phyloP scores from a whole-genome alignment of 208 protist species.

The Lotmaria passim region DNA sequence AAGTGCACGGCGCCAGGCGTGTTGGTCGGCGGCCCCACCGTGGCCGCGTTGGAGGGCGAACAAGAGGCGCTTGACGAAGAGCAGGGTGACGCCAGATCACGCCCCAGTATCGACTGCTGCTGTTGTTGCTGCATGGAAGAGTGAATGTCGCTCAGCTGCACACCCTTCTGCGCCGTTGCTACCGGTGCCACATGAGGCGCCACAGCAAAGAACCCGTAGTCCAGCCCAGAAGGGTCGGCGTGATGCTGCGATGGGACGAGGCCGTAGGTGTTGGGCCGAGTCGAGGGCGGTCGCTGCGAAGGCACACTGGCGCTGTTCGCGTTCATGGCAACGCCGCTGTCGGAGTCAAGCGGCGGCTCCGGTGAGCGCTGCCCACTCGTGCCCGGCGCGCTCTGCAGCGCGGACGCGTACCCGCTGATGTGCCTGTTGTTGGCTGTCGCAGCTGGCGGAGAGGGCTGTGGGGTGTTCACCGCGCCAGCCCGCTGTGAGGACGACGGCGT shows the following conservation, averaged over 20 bases:
- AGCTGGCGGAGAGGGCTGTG: not conserved
- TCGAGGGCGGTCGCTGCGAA: conserved; percentile 11
- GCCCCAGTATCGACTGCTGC: not conserved
- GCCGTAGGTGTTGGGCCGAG: conserved; percentile 39
- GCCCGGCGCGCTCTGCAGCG: not conserved
- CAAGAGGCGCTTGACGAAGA: not conserved
- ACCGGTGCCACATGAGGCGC: conserved; percentile 27
- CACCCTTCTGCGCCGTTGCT: conserved; percentile 37
- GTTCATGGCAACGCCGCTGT: not conserved
- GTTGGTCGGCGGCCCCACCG: not conserved
- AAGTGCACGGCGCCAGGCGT: not conserved
- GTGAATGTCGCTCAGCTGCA: conserved; percentile 38
- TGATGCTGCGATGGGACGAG: conserved; percentile 34
- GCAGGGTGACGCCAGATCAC: not conserved
- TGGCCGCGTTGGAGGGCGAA: not conserved
- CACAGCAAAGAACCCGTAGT: conserved; percentile 25
- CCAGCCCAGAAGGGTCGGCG: conserved; percentile 10
- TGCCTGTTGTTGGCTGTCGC: not conserved
- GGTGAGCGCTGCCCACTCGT: not conserved
- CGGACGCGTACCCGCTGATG: not conserved
- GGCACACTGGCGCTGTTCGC: not conserved
- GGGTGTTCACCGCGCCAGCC: too few species aligned
- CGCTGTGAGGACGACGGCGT: conserved; percentile 1
- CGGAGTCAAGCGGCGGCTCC: not conserved
- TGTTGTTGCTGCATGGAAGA: conserved; percentile 20